Evolutionary conservation across 2,329 filamentous ascomycete genomes (phyloP), one percentile per base, ranked within the genome.

Genomic region (Lachnellula hyalina): DNA sequence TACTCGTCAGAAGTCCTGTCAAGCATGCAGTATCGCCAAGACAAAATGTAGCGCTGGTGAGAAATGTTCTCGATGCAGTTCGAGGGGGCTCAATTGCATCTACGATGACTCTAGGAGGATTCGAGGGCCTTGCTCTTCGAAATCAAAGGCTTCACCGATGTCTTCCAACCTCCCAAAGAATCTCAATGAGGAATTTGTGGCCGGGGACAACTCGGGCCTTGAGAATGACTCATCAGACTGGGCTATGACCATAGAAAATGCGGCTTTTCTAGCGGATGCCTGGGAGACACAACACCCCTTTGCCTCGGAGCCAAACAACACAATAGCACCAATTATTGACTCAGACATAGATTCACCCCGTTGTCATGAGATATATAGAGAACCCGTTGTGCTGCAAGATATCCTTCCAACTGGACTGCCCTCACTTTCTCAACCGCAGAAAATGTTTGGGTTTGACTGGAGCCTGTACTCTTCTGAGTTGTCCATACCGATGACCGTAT

Each of bases 11-110:
- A 59, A 56, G 40, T 63, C 63, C 14, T 65, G 63, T 28, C 56
- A 45, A 28, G 49, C 57, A 3, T 66, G 64, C 46, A 64, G 56
- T 48, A 44, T 49, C n/a, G 61, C 63, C 12, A 65, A 66, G 44
- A 52, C 54, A 12, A 67, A 65, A 56, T 67, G 64, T 38, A 60
- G 46, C 35, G 61, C 65, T 44, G 47, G 61, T 17, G n/a, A 49
- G 3, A 59, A 49, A 2, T 65, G 62, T 53, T 47, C 40, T 49
- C 58, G 63, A 35, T 67, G 64, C 40, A 44, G 17, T 12, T 52
- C 47, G 5, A 65, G 60, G 54, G 58, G 57, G 3, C 12, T 65
- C 3, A 51, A 55, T 6, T 66, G 63, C 49, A 32, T 58, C 14
- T 65, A 65, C 38, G 56, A 61, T 2, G 36, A 40, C n/a, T 9